Percentiles rank a stretch among this genome's conserved stretches.
Evolutionary conservation across 169 alveolate species (phyloP).

Genomic region (Cystoisospora suis): DNA sequence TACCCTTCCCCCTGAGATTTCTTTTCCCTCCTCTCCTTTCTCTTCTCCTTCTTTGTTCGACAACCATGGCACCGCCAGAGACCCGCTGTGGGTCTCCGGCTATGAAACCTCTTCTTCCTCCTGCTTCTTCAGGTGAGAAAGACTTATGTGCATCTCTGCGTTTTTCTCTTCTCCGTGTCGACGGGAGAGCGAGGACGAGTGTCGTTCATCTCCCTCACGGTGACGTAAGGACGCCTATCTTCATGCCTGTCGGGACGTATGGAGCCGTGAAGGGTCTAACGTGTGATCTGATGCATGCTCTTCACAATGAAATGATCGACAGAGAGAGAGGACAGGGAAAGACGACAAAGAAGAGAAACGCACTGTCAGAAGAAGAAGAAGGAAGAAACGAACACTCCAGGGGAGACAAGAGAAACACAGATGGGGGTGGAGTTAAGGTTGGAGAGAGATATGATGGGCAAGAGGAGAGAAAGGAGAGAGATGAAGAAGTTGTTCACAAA

Average conservation of each 20-base stretch:
- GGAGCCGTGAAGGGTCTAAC: conserved; percentile 90
- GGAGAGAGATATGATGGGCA: background rate
- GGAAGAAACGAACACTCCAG: too few relatives aligned
- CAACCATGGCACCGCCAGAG: background rate
- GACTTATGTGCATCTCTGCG: background rate
- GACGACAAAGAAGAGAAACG: background rate
- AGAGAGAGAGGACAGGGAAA: background rate
- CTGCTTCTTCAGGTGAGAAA: background rate
- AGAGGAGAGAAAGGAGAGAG: background rate
- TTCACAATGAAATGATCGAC: background rate
- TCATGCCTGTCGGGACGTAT: conserved; percentile 99
- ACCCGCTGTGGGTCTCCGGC: background rate
- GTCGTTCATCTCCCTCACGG: conserved; percentile 94
- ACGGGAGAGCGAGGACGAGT: conserved; percentile 92
- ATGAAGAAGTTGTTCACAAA: background rate
- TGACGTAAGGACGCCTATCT: conserved; percentile 94
- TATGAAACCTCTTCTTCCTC: background rate
- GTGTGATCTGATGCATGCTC: conserved; percentile 48
- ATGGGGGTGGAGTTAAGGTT: background rate
- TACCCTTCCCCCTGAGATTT: background rate
- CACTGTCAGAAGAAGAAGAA: too few relatives aligned
- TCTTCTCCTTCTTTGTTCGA: background rate
- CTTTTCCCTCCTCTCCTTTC: background rate
- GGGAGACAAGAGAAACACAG: too few relatives aligned
- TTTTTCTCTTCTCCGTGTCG: conserved; percentile 50